Percentiles rank a stretch among this genome's conserved stretches.
Conservation (phyloP, 257 asterid species). For the Solanum clarkiae region DNA sequence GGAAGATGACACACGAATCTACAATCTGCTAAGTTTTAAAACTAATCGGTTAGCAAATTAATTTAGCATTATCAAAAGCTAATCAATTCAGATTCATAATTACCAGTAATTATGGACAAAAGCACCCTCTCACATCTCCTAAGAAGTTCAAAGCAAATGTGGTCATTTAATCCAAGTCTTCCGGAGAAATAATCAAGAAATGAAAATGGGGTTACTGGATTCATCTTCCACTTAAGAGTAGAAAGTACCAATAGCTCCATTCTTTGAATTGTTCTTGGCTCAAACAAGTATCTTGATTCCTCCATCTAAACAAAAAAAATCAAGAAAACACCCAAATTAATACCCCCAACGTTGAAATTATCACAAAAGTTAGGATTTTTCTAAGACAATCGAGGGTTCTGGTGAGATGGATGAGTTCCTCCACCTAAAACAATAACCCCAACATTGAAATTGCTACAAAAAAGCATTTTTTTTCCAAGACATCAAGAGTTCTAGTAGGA, state of each 20-base stretch:
- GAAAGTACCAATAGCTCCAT: constrained; percentile 57
- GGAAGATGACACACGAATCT: constrained; percentile 52
- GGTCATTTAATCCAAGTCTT: constrained; percentile 15
- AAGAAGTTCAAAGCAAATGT: constrained; percentile 15
- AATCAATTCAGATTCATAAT: not conserved
- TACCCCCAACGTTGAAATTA: not conserved
- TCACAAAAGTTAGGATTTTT: not conserved
- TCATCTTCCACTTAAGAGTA: constrained; percentile 57
- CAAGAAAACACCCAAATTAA: not conserved
- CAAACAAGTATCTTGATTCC: constrained; percentile 37
- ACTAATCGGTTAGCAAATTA: not conserved
- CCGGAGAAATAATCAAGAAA: constrained; percentile 38
- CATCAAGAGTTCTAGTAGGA: not conserved
- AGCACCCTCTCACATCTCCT: constrained; percentile 41
- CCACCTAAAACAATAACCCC: not conserved
- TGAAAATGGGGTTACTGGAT: constrained; percentile 45
- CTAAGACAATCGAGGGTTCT: not conserved
- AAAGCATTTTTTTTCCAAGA: not conserved
- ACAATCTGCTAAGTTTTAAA: constrained; percentile 33
- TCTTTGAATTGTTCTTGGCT: constrained; percentile 47
- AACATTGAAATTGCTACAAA: not conserved
- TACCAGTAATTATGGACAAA: constrained; percentile 35
- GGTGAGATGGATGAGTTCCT: not conserved
- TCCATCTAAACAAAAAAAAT: constrained; percentile 24
- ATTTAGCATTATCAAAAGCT: not conserved